Conservation (phyloP, 2,329 filamentous ascomycete species). For the Nemania bipapillata region DNA sequence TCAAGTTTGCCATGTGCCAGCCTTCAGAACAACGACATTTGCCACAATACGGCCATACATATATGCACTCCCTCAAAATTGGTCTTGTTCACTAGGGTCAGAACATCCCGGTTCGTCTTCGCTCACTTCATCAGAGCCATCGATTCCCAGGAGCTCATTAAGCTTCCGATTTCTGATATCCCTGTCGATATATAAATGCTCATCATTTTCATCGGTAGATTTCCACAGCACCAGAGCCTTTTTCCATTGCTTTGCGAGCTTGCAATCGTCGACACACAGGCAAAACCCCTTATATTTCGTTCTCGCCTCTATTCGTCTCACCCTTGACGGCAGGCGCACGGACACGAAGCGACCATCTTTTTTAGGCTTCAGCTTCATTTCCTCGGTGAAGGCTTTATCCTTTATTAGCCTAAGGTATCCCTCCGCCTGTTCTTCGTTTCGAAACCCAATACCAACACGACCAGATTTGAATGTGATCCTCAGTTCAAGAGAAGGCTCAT, state of each 20-base stretch:
- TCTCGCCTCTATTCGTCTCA: not conserved
- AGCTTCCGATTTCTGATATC: not conserved
- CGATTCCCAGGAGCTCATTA: no score
- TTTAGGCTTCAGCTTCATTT: not conserved
- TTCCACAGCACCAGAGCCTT: slow-evolving; percentile 1
- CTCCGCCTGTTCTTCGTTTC: not conserved
- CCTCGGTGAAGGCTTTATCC: not conserved
- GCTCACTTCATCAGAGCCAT: no score
- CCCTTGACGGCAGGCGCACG: slow-evolving; percentile 3
- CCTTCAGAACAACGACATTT: no score
- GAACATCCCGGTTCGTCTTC: no score
- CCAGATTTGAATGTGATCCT: no score
- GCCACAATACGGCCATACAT: no score
- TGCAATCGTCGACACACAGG: not conserved
- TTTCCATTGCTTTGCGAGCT: not conserved
- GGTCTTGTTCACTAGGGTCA: no score
- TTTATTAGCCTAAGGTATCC: not conserved
- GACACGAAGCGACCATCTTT: not conserved
- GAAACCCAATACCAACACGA: slow-evolving; percentile 1
- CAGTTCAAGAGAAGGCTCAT: no score
- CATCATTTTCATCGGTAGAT: not conserved
- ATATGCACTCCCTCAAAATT: no score
- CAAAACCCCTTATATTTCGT: not conserved
- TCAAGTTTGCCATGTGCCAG: no score
- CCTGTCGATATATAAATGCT: not conserved